Conservation (phyloP, 345 rosid species). For the Arabis hirsuta region DNA sequence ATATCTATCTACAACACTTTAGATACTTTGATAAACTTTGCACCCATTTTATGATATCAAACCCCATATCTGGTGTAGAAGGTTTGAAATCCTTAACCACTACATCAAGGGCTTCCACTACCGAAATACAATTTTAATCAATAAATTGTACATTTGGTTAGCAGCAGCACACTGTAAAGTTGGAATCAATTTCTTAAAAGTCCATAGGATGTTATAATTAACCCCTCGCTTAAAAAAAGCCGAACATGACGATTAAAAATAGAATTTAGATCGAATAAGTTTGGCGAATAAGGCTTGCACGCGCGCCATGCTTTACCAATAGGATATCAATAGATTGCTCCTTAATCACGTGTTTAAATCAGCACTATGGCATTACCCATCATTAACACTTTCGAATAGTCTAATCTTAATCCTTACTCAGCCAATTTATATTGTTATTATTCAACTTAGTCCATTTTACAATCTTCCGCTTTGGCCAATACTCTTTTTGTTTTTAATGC, state of each 20-base stretch:
- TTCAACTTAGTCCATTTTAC: not conserved
- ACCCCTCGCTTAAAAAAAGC: not conserved
- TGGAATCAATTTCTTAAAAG: not conserved
- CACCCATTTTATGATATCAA: too few relatives aligned
- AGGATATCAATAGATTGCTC: not conserved
- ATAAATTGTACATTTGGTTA: too few relatives aligned
- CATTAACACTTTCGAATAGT: not conserved
- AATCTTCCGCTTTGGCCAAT: too few relatives aligned
- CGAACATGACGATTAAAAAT: not conserved
- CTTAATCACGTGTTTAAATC: slow-evolving; percentile 3
- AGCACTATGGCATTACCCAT: not conserved
- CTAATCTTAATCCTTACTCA: not conserved
- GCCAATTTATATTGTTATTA: not conserved
- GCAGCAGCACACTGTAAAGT: not conserved
- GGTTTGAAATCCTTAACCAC: too few relatives aligned
- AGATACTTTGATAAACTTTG: too few relatives aligned
- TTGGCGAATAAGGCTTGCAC: not conserved
- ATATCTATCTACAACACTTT: too few relatives aligned
- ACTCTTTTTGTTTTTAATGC: too few relatives aligned
- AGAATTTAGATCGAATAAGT: not conserved
- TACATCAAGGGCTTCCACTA: too few relatives aligned
- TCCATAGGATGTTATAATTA: slow-evolving; percentile 17
- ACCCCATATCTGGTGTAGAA: too few relatives aligned
- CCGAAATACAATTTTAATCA: too few relatives aligned
- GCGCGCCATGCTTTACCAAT: slow-evolving; percentile 5